Percentiles rank a stretch among this genome's conserved stretches.
These are phyloP conservation scores for Begonia fuchsioides DNA, from an alignment of 306 rosid genomes.

Conservation along the genomic window DNA sequence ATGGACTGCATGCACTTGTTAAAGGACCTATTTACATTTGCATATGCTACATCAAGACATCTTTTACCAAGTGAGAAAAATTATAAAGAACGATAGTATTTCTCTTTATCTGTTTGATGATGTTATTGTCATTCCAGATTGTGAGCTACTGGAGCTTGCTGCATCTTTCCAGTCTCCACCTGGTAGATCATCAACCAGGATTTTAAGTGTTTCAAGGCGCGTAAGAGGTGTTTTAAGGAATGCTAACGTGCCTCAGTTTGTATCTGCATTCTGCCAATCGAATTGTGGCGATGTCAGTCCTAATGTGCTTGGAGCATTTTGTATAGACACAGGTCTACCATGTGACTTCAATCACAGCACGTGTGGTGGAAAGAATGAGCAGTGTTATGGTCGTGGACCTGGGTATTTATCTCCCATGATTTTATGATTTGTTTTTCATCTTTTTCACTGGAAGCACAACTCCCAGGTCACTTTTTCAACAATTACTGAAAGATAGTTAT, in stretches of 20 bases:
- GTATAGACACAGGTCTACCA: slow-evolving; percentile 75
- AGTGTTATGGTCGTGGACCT: slow-evolving; percentile 84
- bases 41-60: no score
- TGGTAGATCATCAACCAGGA: slow-evolving; percentile 41
- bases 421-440: not conserved
- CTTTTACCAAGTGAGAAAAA: no score
- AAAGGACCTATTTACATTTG: no score
- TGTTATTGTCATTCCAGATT: slow-evolving; percentile 29
- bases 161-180: slow-evolving; percentile 56
- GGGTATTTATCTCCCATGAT: slow-evolving; percentile 43
- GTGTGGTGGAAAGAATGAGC: slow-evolving; percentile 74
- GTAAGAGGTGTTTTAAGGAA: slow-evolving; percentile 52
- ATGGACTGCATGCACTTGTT: no score
- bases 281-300: slow-evolving; percentile 98
- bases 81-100: no score
- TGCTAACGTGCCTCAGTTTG: slow-evolving; percentile 54
- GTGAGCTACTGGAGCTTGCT: slow-evolving; percentile 63
- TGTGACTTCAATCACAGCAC: slow-evolving; percentile 97
- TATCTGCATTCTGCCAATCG: slow-evolving; percentile 90
- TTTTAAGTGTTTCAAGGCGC: slow-evolving; percentile 44
- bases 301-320: slow-evolving; percentile 77
- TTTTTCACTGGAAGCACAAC: no score
- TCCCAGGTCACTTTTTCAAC: no score
- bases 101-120: no score
- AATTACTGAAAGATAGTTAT: no score